A percentile compares a stretch with the other conserved stretches of the same genome.
Conservation (phyloP, 2,329 filamentous ascomycete species). For the Beauveria sp. region DNA sequence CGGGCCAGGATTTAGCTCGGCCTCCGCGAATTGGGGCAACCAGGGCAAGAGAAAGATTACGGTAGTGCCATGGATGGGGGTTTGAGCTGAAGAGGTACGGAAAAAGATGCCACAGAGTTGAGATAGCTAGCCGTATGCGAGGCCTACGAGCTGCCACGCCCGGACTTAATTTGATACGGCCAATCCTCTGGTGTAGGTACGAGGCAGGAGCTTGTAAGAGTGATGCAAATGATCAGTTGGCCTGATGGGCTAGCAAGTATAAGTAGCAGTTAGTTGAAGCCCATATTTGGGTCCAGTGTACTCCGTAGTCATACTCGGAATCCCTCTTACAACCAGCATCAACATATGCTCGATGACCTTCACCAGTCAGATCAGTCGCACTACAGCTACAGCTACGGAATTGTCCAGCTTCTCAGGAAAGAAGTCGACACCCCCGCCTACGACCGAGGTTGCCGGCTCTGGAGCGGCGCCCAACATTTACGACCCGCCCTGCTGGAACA, state of each 20-base stretch:
- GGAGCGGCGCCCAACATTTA: conserved; percentile 62
- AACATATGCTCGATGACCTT: neutral
- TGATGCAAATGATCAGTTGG: neutral
- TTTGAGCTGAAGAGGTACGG: neutral
- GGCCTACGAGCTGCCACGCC: neutral
- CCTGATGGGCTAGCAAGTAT: neutral
- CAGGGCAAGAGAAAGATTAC: neutral
- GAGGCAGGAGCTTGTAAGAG: neutral
- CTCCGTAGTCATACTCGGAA: no score
- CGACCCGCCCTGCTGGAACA: conserved; percentile 49
- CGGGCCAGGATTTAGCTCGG: neutral
- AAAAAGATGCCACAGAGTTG: conserved; percentile 1
- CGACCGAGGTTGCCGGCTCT: conserved; percentile 37
- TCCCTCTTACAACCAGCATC: neutral
- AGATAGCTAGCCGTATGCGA: neutral
- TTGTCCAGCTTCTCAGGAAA: conserved; percentile 32
- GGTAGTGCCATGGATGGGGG: neutral
- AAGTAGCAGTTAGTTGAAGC: neutral
- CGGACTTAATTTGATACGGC: neutral
- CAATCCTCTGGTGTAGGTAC: neutral
- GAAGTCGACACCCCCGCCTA: conserved; percentile 41
- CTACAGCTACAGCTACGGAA: conserved; percentile 9
- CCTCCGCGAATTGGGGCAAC: neutral
- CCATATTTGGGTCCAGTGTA: neutral
- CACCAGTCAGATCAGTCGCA: neutral